Percentiles rank a stretch among this genome's conserved stretches.
phyloP scores from a whole-genome alignment of 2,329 filamentous ascomycete genomes.

The Talaromyces sp. region DNA sequence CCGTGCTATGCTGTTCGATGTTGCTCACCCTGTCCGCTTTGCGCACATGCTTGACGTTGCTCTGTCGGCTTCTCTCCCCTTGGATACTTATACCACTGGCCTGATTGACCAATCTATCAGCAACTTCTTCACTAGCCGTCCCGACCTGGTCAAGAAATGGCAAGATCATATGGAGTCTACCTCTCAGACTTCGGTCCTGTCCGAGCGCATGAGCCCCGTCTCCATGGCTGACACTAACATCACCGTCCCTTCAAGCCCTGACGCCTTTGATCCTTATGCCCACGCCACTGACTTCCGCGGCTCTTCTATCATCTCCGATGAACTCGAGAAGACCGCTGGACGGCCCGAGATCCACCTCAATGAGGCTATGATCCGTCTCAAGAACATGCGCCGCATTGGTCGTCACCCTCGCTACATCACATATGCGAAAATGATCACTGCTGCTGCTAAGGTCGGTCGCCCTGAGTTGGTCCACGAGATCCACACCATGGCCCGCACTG shows the following conservation, averaged over 20 bases:
- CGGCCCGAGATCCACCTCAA: slow-evolving; percentile 73
- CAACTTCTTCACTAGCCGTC: slow-evolving; percentile 52
- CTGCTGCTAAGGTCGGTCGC: slow-evolving; percentile 82
- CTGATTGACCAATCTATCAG: slow-evolving; percentile 62
- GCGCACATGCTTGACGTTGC: slow-evolving; percentile 64
- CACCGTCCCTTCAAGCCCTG: slow-evolving; percentile 68
- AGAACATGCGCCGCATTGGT: slow-evolving; percentile 89
- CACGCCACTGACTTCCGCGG: slow-evolving; percentile 91
- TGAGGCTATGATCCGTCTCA: slow-evolving; percentile 80
- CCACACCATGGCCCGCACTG: slow-evolving; percentile 81
- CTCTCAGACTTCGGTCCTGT: slow-evolving; percentile 50
- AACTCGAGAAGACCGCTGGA: slow-evolving; percentile 78
- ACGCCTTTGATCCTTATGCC: slow-evolving; percentile 88
- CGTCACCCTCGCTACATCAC: slow-evolving; percentile 94
- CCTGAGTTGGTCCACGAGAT: slow-evolving; percentile 83
- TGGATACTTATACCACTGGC: slow-evolving; percentile 58
- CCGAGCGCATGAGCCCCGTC: slow-evolving; percentile 43
- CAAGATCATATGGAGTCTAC: slow-evolving; percentile 54
- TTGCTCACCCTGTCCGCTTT: slow-evolving; percentile 62
- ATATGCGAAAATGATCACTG: slow-evolving; percentile 91
- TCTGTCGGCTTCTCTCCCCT: slow-evolving; percentile 54
- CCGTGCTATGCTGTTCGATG: slow-evolving; percentile 50
- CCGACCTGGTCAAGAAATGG: slow-evolving; percentile 57
- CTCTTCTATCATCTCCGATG: slow-evolving; percentile 85
- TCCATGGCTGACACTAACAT: slow-evolving; percentile 48